A percentile compares a stretch with the other conserved stretches of the same genome.
Conservation (phyloP, 2,329 filamentous ascomycete species). For the Lachnellula willkommii region DNA sequence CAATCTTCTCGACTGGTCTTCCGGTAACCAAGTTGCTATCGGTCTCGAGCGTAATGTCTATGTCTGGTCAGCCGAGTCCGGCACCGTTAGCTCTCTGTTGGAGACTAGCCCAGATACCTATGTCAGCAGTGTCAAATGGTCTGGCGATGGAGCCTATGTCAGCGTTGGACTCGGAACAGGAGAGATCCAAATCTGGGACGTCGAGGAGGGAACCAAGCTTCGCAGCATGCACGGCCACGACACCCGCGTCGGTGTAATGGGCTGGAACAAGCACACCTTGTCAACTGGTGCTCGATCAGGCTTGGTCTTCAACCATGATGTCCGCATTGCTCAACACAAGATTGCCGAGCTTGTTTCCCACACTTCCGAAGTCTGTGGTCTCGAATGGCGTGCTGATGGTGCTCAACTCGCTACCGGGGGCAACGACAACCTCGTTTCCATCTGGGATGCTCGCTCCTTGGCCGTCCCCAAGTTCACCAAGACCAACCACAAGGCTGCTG, state of each 20-base stretch:
- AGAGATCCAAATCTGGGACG: conserved; percentile 99
- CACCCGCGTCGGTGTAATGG: conserved; percentile 94
- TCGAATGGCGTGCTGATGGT: conserved; percentile 96
- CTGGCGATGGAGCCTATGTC: conserved; percentile 92
- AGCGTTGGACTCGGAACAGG: conserved; percentile 90
- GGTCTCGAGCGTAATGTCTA: conserved; percentile 96
- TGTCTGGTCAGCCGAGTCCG: conserved; percentile 95
- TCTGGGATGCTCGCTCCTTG: conserved; percentile 95
- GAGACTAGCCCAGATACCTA: conserved; percentile 90
- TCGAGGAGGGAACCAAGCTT: conserved; percentile 88
- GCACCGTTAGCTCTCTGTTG: conserved; percentile 79
- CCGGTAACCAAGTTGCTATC: conserved; percentile 95
- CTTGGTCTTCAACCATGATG: conserved; percentile 97
- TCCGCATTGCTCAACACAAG: conserved; percentile 97
- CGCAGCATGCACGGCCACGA: conserved; percentile 99
- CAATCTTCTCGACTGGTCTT: conserved; percentile 97
- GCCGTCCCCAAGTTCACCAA: conserved; percentile 97
- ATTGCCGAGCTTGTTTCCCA: conserved; percentile 94
- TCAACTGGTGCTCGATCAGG: conserved; percentile 93
- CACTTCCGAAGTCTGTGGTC: conserved; percentile 94
- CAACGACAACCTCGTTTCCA: conserved; percentile 98
- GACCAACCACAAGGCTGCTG: conserved; percentile 97
- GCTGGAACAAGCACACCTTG: conserved; percentile 97
- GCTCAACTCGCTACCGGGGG: conserved; percentile 95
- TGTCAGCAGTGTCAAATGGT: conserved; percentile 98